phyloP scores from a whole-genome alignment of 345 rosid species.

The Brassica rapa region DNA sequence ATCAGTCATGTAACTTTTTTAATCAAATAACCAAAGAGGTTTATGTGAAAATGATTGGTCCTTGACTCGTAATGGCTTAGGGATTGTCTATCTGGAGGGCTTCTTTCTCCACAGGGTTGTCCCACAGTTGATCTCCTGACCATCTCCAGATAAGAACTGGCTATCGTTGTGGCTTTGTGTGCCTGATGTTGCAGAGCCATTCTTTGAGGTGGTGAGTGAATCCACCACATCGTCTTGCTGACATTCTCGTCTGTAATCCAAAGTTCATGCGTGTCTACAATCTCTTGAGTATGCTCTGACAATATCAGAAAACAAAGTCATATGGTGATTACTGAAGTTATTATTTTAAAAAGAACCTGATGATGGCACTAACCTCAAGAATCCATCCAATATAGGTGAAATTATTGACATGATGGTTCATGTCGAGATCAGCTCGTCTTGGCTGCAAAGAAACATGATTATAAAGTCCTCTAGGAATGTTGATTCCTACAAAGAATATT shows the following conservation, averaged over 20 bases:
- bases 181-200: conserved; percentile 53
- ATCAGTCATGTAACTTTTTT: too few species aligned
- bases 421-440: conserved; percentile 91
- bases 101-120: too few species aligned
- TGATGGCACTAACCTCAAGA: conserved; percentile 62
- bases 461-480: neutral
- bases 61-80: too few species aligned
- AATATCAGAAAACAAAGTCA: conserved; percentile 22
- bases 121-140: too few species aligned
- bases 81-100: too few species aligned
- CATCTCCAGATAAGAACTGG: conserved; percentile 45
- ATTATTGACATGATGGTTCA: conserved; percentile 96
- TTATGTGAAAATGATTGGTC: too few species aligned
- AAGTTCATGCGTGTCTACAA: conserved; percentile 77
- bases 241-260: conserved; percentile 89
- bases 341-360: too few species aligned
- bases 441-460: conserved; percentile 49
- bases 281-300: conserved; percentile 90
- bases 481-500: conserved; percentile 5
- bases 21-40: too few species aligned
- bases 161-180: conserved; percentile 37
- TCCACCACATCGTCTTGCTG: conserved; percentile 81
- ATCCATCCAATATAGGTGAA: conserved; percentile 93
- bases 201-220: conserved; percentile 72
- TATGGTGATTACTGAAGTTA: conserved; percentile 5